Base-by-base conservation (phyloP, 75 land plant species). In the Ceratopteris richardii region DNA sequence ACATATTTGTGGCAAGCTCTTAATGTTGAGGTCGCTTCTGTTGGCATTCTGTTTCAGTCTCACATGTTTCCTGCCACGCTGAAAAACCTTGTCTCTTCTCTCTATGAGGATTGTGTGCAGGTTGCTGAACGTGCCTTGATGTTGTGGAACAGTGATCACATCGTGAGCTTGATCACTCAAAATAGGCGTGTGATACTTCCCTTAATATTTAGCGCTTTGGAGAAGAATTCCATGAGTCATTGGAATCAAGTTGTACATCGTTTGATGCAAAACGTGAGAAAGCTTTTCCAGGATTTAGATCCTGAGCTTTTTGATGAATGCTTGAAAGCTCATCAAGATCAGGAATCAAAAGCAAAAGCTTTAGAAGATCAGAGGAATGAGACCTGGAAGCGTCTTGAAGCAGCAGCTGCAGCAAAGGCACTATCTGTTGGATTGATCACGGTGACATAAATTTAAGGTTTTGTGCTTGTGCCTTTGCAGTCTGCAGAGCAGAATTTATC, bases 81-180 rank as follows among this genome's bases (percentile, higher is more conserved):
- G n/a, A n/a, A n/a, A n/a, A n/a, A n/a, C n/a, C n/a, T n/a, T n/a
- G n/a, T n/a, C n/a, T n/a, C n/a, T n/a, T n/a, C n/a, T n/a, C n/a
- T 33, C 9, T 33, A 33, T 33, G 37, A 33, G 37, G 37, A n/a
- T 33, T 9, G 37, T 9, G 37, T 33, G 37, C 60, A 81, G 84
- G 84, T 82, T 12, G 84, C 84, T 2, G 84, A 82, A 55, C 56
- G 84, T 11, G 81, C 84, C 2, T 54, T 82, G 19, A 78, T 79
- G 28, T 23, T 82, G 23, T 78, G 77, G 84, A 74, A 70, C 62
- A 82, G 70, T 40, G 84, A 78, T 51, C 63, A 52, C 0, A 79
- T 82, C 51, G 66, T 82, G 23, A 70, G 62, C n/a, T 61, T 78
- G 75, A 74, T 69, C 24, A 36, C 65, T 37, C 18, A 37, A 17